phyloP scores from a whole-genome alignment of 257 asterid species.

The Schizonepeta tenuifolia region DNA sequence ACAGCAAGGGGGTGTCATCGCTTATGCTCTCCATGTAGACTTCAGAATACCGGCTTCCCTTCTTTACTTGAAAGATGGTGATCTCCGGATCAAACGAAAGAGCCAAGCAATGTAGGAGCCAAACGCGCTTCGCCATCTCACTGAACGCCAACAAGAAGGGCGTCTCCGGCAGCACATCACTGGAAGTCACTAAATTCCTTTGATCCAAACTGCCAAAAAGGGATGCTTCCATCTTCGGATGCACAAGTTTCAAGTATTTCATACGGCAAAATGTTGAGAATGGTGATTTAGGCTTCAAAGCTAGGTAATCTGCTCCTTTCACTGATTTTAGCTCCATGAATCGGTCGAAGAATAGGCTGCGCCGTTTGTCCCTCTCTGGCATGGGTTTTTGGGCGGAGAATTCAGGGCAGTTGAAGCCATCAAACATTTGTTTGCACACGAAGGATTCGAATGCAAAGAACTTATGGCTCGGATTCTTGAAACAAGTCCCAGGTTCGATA shows the following conservation, averaged over 20 bases:
- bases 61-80: slow-evolving; percentile 56
- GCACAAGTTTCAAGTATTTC: slow-evolving; percentile 63
- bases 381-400: slow-evolving; percentile 43
- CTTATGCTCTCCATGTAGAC: slow-evolving; percentile 75
- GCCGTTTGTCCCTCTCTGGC: slow-evolving; percentile 34
- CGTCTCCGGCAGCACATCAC: slow-evolving; percentile 56
- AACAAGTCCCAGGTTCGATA: slow-evolving; percentile 55
- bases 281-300: slow-evolving; percentile 67
- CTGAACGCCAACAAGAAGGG: slow-evolving; percentile 53
- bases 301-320: slow-evolving; percentile 58
- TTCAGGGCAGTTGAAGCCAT: slow-evolving; percentile 54
- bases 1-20: slow-evolving; percentile 57
- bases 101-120: slow-evolving; percentile 80
- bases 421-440: slow-evolving; percentile 67
- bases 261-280: slow-evolving; percentile 63
- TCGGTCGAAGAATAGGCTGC: slow-evolving; percentile 42
- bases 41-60: slow-evolving; percentile 62
- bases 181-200: slow-evolving; percentile 50
- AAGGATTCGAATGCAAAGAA: slow-evolving; percentile 76
- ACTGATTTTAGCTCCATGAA: slow-evolving; percentile 61
- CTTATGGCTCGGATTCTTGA: slow-evolving; percentile 51
- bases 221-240: slow-evolving; percentile 69
- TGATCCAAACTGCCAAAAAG: slow-evolving; percentile 57
- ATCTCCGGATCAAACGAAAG: slow-evolving; percentile 57
- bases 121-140: slow-evolving; percentile 78